phyloP scores from a whole-genome alignment of 1,139 yeast species.

The Debaryomycetaceae sp. region DNA sequence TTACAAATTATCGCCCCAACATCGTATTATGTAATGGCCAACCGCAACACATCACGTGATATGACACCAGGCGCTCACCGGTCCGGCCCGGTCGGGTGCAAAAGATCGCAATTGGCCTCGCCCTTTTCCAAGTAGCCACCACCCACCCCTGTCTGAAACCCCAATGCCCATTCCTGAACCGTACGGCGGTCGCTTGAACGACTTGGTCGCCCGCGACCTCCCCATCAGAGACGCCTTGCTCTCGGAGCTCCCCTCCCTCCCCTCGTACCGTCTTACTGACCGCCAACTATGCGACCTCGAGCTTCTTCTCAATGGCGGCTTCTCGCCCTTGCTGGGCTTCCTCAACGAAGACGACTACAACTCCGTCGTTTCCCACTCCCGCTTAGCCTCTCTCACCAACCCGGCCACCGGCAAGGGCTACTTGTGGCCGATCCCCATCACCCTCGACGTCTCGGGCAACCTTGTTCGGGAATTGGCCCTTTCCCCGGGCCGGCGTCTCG shows the following conservation, averaged over 20 bases:
- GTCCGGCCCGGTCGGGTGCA: not conserved
- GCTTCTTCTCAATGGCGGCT: slow-evolving; percentile 86
- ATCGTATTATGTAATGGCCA: no score
- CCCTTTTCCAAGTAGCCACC: slow-evolving; percentile 2
- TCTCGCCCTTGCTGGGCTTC: slow-evolving; percentile 86
- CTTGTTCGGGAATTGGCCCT: slow-evolving; percentile 31
- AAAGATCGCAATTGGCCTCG: not conserved
- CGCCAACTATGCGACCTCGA: slow-evolving; percentile 93
- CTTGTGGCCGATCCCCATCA: slow-evolving; percentile 90
- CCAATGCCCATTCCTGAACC: slow-evolving; percentile 63
- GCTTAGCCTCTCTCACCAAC: slow-evolving; percentile 43
- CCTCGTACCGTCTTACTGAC: slow-evolving; percentile 54
- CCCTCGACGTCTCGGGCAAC: slow-evolving; percentile 59
- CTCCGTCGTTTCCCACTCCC: slow-evolving; percentile 66
- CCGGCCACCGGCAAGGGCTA: slow-evolving; percentile 41
- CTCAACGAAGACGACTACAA: slow-evolving; percentile 70
- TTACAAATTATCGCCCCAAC: no score
- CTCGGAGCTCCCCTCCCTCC: slow-evolving; percentile 38
- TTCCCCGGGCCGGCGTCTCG: slow-evolving; percentile 52
- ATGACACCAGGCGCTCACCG: not conserved
- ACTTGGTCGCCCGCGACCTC: slow-evolving; percentile 73
- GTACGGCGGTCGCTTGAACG: slow-evolving; percentile 86
- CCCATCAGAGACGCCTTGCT: slow-evolving; percentile 44
- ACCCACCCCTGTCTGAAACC: not conserved
- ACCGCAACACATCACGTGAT: no score